These are phyloP conservation scores for Hymenoscyphus albidus DNA, from an alignment of 2,329 filamentous ascomycete genomes.

Conservation along the genomic window DNA sequence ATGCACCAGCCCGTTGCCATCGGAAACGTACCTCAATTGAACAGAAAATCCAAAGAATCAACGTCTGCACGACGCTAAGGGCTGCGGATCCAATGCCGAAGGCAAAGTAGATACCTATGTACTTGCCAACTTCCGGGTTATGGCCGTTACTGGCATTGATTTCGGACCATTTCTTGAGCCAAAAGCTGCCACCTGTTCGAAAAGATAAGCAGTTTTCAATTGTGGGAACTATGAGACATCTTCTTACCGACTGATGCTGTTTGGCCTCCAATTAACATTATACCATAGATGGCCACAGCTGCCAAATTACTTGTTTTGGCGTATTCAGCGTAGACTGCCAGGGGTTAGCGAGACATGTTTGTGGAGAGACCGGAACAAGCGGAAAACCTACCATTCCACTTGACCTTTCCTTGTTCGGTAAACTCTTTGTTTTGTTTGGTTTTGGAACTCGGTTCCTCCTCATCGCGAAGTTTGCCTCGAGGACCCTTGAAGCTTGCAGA, in stretches of 20 bases:
- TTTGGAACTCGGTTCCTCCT: slow-evolving; percentile 72
- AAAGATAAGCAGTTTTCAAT: background rate
- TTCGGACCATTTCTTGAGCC: slow-evolving; percentile 93
- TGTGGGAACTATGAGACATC: slow-evolving; percentile 1
- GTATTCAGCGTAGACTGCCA: slow-evolving; percentile 79
- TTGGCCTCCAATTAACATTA: slow-evolving; percentile 75
- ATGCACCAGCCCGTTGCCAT: slow-evolving; percentile 19
- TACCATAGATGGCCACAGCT: slow-evolving; percentile 76
- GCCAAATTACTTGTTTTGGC: slow-evolving; percentile 88
- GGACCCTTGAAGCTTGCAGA: slow-evolving; percentile 86
- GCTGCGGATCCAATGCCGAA: slow-evolving; percentile 84
- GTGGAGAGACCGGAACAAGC: slow-evolving; percentile 8
- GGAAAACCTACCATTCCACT: slow-evolving; percentile 62
- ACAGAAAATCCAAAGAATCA: slow-evolving; percentile 99
- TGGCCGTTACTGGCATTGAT: slow-evolving; percentile 61
- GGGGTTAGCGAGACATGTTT: slow-evolving; percentile 21
- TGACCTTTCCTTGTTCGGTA: slow-evolving; percentile 92
- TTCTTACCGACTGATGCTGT: slow-evolving; percentile 69
- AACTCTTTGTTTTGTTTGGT: slow-evolving; percentile 85
- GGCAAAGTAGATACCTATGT: slow-evolving; percentile 91
- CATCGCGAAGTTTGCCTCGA: slow-evolving; percentile 77
- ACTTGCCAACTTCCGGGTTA: slow-evolving; percentile 80
- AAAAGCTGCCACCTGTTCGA: slow-evolving; percentile 67
- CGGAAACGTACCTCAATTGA: slow-evolving; percentile 77
- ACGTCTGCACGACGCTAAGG: slow-evolving; percentile 83